phyloP scores from a whole-genome alignment of 768 basidiomycete genomes.

The Pleurotus tuber-regium region DNA sequence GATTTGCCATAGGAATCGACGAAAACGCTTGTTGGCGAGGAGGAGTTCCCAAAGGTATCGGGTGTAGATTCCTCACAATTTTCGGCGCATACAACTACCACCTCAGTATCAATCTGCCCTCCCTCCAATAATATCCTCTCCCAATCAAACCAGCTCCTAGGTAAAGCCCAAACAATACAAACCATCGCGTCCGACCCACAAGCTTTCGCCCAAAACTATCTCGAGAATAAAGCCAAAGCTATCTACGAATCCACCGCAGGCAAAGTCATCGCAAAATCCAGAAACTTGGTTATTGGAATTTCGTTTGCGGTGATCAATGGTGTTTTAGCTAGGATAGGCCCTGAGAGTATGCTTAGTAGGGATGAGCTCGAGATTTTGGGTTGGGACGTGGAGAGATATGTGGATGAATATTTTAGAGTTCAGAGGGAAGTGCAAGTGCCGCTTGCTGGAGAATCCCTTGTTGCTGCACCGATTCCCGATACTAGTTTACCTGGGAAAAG shows the following conservation, averaged over 20 bases:
- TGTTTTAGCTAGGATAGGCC: not conserved
- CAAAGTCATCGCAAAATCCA: not conserved
- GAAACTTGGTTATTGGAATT: not conserved
- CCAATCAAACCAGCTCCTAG: no score
- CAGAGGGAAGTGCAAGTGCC: no score
- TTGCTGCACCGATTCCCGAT: no score
- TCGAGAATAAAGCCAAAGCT: not conserved
- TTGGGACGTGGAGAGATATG: slow-evolving; percentile 4
- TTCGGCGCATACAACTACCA: no score
- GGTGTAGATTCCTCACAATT: no score
- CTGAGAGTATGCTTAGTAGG: not conserved
- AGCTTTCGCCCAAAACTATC: not conserved
- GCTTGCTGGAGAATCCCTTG: no score
- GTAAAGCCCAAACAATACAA: not conserved
- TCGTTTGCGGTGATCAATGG: not conserved
- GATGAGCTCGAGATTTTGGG: not conserved
- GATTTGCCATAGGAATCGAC: no score
- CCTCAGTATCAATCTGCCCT: no score
- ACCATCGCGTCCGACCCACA: not conserved
- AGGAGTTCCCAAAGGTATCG: no score
- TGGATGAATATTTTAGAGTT: not conserved
- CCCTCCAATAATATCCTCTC: no score
- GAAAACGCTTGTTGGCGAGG: no score
- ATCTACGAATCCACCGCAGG: not conserved
- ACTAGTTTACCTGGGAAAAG: not conserved